Percentiles rank a stretch among this genome's conserved stretches.
Conservation (phyloP, 2,329 filamentous ascomycete species). For the Aspergillus alliaceus region DNA sequence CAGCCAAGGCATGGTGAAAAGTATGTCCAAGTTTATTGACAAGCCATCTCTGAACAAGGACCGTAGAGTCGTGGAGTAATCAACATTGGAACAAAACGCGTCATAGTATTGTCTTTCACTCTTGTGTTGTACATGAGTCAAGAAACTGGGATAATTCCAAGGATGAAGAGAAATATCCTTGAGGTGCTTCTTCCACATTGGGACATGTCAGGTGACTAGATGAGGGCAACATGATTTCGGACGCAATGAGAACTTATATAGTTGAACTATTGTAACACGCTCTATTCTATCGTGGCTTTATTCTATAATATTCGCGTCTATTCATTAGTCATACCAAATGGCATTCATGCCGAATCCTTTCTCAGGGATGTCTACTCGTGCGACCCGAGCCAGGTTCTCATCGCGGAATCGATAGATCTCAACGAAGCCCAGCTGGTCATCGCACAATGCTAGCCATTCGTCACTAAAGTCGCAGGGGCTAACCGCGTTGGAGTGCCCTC, state of each 20-base stretch:
- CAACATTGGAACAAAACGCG: too few species aligned
- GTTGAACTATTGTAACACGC: background rate
- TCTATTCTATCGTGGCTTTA: background rate
- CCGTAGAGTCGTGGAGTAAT: too few species aligned
- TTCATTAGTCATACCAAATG: slow-evolving; percentile 78
- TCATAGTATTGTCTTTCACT: too few species aligned
- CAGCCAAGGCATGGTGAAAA: background rate
- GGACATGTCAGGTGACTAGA: background rate
- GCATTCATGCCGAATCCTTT: slow-evolving; percentile 96
- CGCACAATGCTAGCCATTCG: slow-evolving; percentile 86
- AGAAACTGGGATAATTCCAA: too few species aligned
- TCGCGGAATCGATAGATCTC: slow-evolving; percentile 87
- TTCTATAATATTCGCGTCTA: background rate
- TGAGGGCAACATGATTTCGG: background rate
- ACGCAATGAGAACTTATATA: background rate
- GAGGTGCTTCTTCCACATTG: background rate
- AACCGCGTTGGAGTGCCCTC: slow-evolving; percentile 87
- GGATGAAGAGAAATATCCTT: too few species aligned
- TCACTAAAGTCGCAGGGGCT: slow-evolving; percentile 79
- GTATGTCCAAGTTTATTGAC: background rate
- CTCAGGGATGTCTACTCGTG: slow-evolving; percentile 73
- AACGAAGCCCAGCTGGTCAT: slow-evolving; percentile 82
- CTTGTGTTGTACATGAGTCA: too few species aligned
- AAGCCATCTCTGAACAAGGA: background rate
- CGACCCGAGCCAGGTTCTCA: slow-evolving; percentile 76